Conservation (phyloP, 2,329 filamentous ascomycete species). For the Podosphaera fusca region DNA sequence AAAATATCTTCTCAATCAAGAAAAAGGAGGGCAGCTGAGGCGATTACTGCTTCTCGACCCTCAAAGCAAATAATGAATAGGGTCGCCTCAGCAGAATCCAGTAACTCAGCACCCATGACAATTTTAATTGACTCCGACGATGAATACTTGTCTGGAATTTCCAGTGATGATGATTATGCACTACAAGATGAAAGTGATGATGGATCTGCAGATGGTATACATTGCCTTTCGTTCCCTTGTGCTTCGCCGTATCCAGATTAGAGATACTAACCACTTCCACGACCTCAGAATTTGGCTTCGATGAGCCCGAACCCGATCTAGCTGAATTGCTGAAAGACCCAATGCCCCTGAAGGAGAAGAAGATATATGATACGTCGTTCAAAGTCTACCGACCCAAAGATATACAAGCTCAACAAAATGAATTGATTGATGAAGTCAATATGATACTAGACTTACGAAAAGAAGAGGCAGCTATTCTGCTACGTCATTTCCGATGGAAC, state of each 20-base stretch:
- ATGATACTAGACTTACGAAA: slow-evolving; percentile 73
- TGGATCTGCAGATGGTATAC: slow-evolving; percentile 19
- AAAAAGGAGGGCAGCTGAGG: slow-evolving; percentile 30
- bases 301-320: slow-evolving; percentile 26
- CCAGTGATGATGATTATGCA: slow-evolving; percentile 53
- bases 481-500: slow-evolving; percentile 85
- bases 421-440: slow-evolving; percentile 73
- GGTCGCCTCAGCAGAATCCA: slow-evolving; percentile 18
- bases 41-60: slow-evolving; percentile 15
- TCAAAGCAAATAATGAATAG: slow-evolving; percentile 15
- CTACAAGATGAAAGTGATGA: slow-evolving; percentile 61
- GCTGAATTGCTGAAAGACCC: slow-evolving; percentile 35
- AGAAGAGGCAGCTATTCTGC: slow-evolving; percentile 73
- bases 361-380: slow-evolving; percentile 65
- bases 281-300: slow-evolving; percentile 18
- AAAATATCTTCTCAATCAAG: slow-evolving; percentile 28
- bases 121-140: slow-evolving; percentile 83
- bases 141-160: slow-evolving; percentile 69
- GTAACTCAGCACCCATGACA: slow-evolving; percentile 25
- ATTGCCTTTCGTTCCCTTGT: background rate
- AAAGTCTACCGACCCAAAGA: slow-evolving; percentile 59
- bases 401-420: slow-evolving; percentile 66
- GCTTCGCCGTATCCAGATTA: background rate
- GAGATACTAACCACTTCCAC: background rate
- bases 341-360: slow-evolving; percentile 41